Percentiles rank a stretch among this genome's conserved stretches.
phyloP scores from a whole-genome alignment of 495 filamentous ascomycete genomes.

The Penicillium canariense region DNA sequence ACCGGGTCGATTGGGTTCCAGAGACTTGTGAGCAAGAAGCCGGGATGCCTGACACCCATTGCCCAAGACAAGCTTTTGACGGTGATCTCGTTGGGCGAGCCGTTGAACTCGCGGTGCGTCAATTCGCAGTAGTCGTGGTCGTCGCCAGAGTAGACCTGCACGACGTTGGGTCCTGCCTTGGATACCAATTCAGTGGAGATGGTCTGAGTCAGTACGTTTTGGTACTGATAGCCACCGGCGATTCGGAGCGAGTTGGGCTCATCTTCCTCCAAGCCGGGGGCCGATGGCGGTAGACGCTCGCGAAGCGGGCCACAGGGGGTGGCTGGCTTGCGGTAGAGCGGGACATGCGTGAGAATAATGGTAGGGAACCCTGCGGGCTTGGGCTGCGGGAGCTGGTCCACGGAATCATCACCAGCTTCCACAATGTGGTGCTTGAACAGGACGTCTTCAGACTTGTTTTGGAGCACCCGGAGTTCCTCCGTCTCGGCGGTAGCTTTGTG shows the following conservation, averaged over 20 bases:
- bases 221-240: slow-evolving; percentile 84
- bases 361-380: slow-evolving; percentile 63
- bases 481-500: slow-evolving; percentile 42
- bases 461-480: slow-evolving; percentile 39
- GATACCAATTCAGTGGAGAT: slow-evolving; percentile 71
- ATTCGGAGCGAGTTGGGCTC: slow-evolving; percentile 75
- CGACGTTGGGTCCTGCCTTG: slow-evolving; percentile 66
- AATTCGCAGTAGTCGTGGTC: slow-evolving; percentile 98
- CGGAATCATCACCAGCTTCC: slow-evolving; percentile 24
- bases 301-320: slow-evolving; percentile 90
- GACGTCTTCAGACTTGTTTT: slow-evolving; percentile 43
- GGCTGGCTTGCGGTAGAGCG: slow-evolving; percentile 73
- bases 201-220: slow-evolving; percentile 79
- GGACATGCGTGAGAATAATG: slow-evolving; percentile 86
- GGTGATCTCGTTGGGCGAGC: slow-evolving; percentile 79
- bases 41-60: slow-evolving; percentile 91
- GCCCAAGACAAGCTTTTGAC: slow-evolving; percentile 93
- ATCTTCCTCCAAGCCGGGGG: slow-evolving; percentile 62
- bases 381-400: slow-evolving; percentile 24
- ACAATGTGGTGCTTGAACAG: slow-evolving; percentile 48
- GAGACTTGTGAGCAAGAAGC: slow-evolving; percentile 82
- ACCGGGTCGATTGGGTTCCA: slow-evolving; percentile 80
- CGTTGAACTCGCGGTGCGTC: slow-evolving; percentile 64
- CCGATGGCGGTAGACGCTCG: slow-evolving; percentile 73
- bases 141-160: slow-evolving; percentile 87